Evolutionary conservation across 495 filamentous ascomycete species (phyloP).

Genomic region (Hypoxylon perforatum): DNA sequence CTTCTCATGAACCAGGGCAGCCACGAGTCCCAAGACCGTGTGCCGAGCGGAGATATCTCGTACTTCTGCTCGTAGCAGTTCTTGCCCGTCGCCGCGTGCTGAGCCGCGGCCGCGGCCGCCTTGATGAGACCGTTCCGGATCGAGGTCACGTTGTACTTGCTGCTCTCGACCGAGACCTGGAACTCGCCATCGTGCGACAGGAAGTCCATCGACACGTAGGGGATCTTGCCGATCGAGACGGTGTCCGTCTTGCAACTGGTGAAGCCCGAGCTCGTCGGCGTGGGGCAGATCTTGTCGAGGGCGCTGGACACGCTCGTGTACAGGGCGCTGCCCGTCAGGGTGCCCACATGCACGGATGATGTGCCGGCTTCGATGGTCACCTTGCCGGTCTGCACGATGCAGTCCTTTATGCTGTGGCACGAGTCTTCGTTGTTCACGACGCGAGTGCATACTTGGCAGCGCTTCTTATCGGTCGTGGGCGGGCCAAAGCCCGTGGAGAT

Average conservation of each 20-base stretch:
- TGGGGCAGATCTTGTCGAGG: not conserved
- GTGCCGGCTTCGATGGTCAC: not conserved
- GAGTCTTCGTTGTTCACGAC: conserved; percentile 3
- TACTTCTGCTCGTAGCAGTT: not conserved
- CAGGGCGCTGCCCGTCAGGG: not conserved
- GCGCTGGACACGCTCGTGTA: not conserved
- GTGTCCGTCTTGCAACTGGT: not conserved
- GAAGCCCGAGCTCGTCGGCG: not conserved
- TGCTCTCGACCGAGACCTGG: not conserved
- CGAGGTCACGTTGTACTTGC: not conserved
- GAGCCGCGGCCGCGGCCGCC: too few species aligned
- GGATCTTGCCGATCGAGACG: not conserved
- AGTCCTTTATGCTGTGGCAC: not conserved
- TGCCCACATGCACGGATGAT: not conserved
- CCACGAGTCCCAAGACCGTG: not conserved
- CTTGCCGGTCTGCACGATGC: not conserved
- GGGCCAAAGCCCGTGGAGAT: not conserved
- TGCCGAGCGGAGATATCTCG: not conserved
- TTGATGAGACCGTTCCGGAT: not conserved
- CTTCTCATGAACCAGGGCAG: not conserved
- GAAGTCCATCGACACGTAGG: not conserved
- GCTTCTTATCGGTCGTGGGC: not conserved
- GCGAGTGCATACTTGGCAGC: not conserved
- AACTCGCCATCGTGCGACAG: not conserved
- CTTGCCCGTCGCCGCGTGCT: not conserved